Conservation (phyloP, 2,329 filamentous ascomycete species). For the Pezicula neosporulosa region DNA sequence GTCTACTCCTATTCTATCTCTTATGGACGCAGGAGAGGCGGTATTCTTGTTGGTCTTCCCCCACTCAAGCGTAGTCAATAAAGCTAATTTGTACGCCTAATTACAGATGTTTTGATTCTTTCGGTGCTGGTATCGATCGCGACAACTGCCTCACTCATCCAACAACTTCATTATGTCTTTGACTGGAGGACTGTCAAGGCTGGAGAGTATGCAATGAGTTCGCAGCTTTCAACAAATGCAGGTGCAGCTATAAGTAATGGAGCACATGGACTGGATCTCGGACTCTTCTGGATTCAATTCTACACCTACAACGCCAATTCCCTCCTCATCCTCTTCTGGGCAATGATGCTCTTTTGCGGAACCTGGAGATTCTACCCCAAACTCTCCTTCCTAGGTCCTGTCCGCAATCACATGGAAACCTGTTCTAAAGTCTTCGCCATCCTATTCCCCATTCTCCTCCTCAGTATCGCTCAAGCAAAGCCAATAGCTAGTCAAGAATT, state of each 20-base stretch:
- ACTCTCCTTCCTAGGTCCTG: neutral
- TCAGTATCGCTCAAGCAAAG: conserved; percentile 1
- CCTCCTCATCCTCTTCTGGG: conserved; percentile 7
- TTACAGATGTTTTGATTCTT: neutral
- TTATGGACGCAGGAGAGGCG: conserved; percentile 3
- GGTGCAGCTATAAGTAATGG: neutral
- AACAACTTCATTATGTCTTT: conserved; percentile 5
- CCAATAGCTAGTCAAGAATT: neutral
- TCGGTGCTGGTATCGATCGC: neutral
- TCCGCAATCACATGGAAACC: neutral
- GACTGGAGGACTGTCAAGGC: conserved; percentile 1
- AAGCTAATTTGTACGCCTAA: neutral
- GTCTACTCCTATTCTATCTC: conserved; percentile 1
- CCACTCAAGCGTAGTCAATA: neutral
- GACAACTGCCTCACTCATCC: neutral
- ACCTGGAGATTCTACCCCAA: neutral
- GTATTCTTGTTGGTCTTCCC: conserved; percentile 3
- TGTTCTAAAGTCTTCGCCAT: conserved; percentile 4
- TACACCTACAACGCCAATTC: conserved; percentile 5
- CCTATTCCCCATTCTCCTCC: conserved; percentile 2
- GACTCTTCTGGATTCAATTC: conserved; percentile 8
- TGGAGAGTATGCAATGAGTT: neutral
- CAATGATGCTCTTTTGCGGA: neutral
- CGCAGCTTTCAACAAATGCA: neutral
- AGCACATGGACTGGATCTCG: conserved; percentile 3